Base-by-base conservation (phyloP, 2,329 filamentous ascomycete genomes). In the Drechslerella dactyloides region DNA sequence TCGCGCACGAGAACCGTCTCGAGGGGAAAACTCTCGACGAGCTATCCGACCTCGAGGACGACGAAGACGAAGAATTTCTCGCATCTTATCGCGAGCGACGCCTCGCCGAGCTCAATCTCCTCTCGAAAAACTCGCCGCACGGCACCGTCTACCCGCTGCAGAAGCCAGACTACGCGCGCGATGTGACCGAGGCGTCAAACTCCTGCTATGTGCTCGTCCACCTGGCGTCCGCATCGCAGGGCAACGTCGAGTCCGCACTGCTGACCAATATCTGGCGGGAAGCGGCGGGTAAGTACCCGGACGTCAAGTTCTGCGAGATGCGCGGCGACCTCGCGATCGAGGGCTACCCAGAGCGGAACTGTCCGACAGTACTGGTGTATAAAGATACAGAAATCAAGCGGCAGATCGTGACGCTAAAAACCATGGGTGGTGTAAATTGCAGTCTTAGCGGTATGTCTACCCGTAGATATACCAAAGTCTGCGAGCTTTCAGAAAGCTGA, bases 261-360 rank as follows among this genome's bases (percentile, higher is more conserved):
- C 81, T 97, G 76, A 87, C 88, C 0, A 90, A 96, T 78, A 83
- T 97, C 19, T 99, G 93, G 93, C 84, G 89, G 37, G 87, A 92
- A 77, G 85, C 94, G 44, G 93, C 94, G 0, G 82, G 81, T 69
- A 91, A 93, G 77, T 99, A 92, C 78, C 91, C 92, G 19, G 93
- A 99, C 75, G 83, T 99, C 79, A 99, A 99, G 81, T 99, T 99
- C 81, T 97, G 93, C 79, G 91, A 97, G 81, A 97, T 99, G 76
- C 86, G 89, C 76, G 94, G 89, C 5, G 88, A 91, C 78, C 87
- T 97, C 81, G 96, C 94, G 66, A 97, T 99, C 76, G 94, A 97
- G 79, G 91, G 91, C 44, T 99, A 99, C 80, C 94, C 94, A 1
- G 94, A 97, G 77, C 85, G 86, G 65, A 99, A 99, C 79, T 96